Base-by-base conservation (phyloP, 2,329 filamentous ascomycete genomes). In the Colletotrichum acutatum region DNA sequence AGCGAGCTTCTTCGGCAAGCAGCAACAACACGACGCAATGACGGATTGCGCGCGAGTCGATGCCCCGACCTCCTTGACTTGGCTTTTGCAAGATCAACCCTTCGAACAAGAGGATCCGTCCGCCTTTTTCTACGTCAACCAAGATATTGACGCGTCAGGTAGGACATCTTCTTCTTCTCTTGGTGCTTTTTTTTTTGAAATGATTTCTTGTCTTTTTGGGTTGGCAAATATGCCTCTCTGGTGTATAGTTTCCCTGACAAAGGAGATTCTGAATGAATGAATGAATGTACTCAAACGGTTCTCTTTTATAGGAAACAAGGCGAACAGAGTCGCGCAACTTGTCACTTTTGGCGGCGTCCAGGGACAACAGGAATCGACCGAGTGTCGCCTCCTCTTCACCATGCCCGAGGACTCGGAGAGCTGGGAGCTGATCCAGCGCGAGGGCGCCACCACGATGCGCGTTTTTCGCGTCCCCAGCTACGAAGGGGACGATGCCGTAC, bases 71-170 rank as follows among this genome's bases (percentile, higher is more conserved):
- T 66, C 71, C 52, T 26, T 74, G 62, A 72, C 62, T 6, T 74
- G 71, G 71, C 52, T 74, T 7, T 34, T 74, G 37, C 68, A 72
- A 30, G 71, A 74, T 49, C 71, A 74, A 64, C 68, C 71, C 57
- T 74, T 74, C 54, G 71, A 72, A 52, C 71, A 67, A 49, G 71
- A 71, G 30, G 71, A 74, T 26, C 71, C 71, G 52, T 72, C 68
- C 19, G 58, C 68, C n/a, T 74, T 74, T n/a, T 74, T 74, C 57
- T 74, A 74, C 68, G 71, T 74, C 57, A 74, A 74, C 42, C 71
- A 74, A 30, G 71, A 74, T 28, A 72, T 72, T 32, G 71, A 72
- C 58, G 71, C 71, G 52, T 53, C 71, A 46, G 71, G 71, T 74
- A 63, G 24, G 58, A 32, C 24, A 30, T 2, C 14, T 9, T 63